Base-by-base conservation (phyloP, 1,284 basidiomycete species). In the Afroboletus lepidellus region DNA sequence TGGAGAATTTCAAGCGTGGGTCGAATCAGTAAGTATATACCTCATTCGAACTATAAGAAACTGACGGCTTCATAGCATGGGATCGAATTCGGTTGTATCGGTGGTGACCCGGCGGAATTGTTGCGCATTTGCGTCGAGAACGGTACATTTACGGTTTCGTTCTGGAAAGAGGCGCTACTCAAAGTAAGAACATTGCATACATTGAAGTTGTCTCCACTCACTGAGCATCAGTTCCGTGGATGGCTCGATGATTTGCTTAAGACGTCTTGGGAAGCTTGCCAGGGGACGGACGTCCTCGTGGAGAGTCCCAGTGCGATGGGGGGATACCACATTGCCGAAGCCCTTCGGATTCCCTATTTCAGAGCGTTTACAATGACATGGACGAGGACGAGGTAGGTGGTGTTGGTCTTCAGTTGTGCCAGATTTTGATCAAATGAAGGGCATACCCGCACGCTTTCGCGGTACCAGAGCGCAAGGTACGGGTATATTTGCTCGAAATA, bases 391-490 rank as follows among this genome's bases (percentile, higher is more conserved):
- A 81, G 86, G 86, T 81, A 59, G 29, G 50, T 48, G 48, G 5
- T 5, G 20, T 21, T 45, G 32, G 11, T 25, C 41, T 37, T 20
- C n/a, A 38, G 20, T 32, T 20, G 29, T 20, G 12, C 20, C 53
- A 29, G 56, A 44, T 36, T 20, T 45, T 41, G 27, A 51, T 48
- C 53, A 55, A 50, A 55, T 34, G 13, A 56, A 85, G 94, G 62
- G 94, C 92, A 5, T 99, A 98, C 69, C 96, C 96, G 20, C 96
- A 99, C 67, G 94, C 96, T 4, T 99, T 99, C 65, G 94, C 94
- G 18, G 96, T 98, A 3, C 96, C 97, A 1, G 94, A 95, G 53
- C 84, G 84, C 64, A 89, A 90, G 81, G 87, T 81, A 61, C 33
- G 62, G 25, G 12, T 41, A 23, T 59, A 50, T 58, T 46, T 41